A percentile compares a stretch with the other conserved stretches of the same genome.
Evolutionary conservation across 768 basidiomycete species (phyloP).

Genomic region (Tulasnella sp.): DNA sequence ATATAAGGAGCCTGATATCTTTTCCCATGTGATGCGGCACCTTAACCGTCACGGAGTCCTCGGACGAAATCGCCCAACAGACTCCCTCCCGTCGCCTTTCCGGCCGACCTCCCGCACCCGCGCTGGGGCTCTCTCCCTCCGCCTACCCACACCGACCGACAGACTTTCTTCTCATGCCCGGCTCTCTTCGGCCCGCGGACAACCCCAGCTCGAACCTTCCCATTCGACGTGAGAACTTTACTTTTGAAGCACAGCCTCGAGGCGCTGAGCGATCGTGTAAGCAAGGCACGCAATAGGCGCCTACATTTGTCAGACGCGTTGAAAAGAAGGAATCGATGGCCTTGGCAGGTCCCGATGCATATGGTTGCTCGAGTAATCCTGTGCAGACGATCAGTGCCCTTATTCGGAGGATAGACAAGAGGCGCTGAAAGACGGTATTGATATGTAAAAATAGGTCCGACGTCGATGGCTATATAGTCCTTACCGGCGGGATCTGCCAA

Average conservation of each 20-base stretch:
- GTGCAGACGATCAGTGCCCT: not conserved
- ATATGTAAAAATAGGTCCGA: not conserved
- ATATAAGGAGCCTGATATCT: not conserved
- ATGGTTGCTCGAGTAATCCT: not conserved
- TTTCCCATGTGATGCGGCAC: not conserved
- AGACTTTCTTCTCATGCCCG: not conserved
- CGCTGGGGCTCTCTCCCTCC: not conserved
- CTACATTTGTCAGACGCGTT: no score
- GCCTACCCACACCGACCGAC: not conserved
- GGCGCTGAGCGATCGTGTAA: not conserved
- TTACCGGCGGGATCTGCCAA: not conserved
- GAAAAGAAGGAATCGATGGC: not conserved
- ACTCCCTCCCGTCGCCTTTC: not conserved
- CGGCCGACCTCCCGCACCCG: not conserved
- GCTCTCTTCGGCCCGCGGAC: not conserved
- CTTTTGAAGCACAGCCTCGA: not conserved
- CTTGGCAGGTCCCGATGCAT: not conserved
- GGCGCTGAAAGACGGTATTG: not conserved
- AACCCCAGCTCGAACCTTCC: no score
- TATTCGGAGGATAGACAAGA: not conserved
- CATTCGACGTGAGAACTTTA: not conserved
- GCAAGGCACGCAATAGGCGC: not conserved
- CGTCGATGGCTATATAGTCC: not conserved
- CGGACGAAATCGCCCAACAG: not conserved
- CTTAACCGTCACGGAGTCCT: not conserved